Conservation (phyloP, 2,329 filamentous ascomycete genomes). For the Juglanconis sp. region DNA sequence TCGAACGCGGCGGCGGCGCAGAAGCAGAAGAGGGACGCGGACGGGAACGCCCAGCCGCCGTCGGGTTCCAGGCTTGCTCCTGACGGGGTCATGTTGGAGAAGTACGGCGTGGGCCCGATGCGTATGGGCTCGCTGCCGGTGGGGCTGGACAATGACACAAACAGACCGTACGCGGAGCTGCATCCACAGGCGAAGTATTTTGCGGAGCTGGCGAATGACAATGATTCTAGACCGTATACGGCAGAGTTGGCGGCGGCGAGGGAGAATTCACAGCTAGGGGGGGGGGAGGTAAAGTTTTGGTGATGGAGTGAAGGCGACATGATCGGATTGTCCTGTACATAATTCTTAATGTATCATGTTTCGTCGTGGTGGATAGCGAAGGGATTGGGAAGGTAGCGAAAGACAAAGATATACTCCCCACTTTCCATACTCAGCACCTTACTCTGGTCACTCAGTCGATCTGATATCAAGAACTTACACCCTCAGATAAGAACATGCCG, state of each 20-base stretch:
- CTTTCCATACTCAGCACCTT: too few relatives aligned
- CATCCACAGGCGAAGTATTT: background rate
- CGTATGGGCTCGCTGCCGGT: background rate
- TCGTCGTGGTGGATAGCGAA: too few relatives aligned
- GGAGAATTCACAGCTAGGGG: background rate
- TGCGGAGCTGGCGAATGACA: background rate
- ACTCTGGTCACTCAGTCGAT: too few relatives aligned
- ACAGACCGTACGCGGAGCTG: background rate
- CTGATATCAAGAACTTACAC: too few relatives aligned
- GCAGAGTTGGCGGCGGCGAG: background rate
- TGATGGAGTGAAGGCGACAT: background rate
- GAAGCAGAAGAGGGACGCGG: background rate
- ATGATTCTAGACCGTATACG: background rate
- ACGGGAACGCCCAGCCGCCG: background rate
- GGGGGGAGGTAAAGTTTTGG: background rate
- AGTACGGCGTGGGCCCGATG: background rate
- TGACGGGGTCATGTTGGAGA: background rate
- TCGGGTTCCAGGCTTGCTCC: background rate
- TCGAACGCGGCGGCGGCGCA: background rate
- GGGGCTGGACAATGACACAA: background rate
- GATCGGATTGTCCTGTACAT: background rate
- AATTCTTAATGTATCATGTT: background rate
- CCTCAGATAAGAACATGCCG: too few relatives aligned
- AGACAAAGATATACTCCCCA: too few relatives aligned
- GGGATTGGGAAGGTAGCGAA: too few relatives aligned